Percentiles rank a stretch among this genome's conserved stretches.
Evolutionary conservation across 2,329 filamentous ascomycete species (phyloP).

Genomic region (Diaporthe citri): DNA sequence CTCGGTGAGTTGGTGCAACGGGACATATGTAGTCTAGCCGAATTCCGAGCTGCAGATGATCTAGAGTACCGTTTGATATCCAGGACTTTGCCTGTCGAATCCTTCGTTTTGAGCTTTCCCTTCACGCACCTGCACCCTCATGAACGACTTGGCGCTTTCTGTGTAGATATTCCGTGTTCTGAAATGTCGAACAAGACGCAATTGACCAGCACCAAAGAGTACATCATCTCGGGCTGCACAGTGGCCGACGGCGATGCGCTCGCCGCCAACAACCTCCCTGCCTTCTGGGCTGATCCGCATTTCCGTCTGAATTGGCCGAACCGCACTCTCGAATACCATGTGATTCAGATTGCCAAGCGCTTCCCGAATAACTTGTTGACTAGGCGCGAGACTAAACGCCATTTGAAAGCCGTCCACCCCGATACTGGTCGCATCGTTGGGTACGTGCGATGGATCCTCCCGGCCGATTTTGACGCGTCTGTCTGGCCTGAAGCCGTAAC

Average conservation of each 20-base stretch:
- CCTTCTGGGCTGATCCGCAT: slow-evolving; percentile 42
- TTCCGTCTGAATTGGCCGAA: slow-evolving; percentile 42
- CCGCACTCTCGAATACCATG: slow-evolving; percentile 43
- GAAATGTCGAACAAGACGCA: slow-evolving; percentile 25
- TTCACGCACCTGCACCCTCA: slow-evolving; percentile 24
- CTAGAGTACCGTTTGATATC: background rate
- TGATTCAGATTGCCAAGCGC: slow-evolving; percentile 41
- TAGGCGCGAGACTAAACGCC: slow-evolving; percentile 37
- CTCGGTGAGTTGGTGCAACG: slow-evolving; percentile 21
- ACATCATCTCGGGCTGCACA: slow-evolving; percentile 38
- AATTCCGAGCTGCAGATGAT: slow-evolving; percentile 32
- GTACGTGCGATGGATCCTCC: slow-evolving; percentile 43
- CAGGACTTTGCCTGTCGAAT: slow-evolving; percentile 23
- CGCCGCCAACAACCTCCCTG: slow-evolving; percentile 41
- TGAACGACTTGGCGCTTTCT: slow-evolving; percentile 8
- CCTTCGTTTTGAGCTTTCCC: slow-evolving; percentile 20
- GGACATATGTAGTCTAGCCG: background rate
- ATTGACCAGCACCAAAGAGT: slow-evolving; percentile 28
- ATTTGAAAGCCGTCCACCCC: slow-evolving; percentile 42
- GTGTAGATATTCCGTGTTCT: background rate
- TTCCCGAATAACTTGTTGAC: slow-evolving; percentile 31
- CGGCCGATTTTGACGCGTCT: slow-evolving; percentile 21
- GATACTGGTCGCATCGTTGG: slow-evolving; percentile 42
- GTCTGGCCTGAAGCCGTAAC: slow-evolving; percentile 41
- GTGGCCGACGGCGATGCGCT: slow-evolving; percentile 40